Percentiles rank a stretch among this genome's conserved stretches.
phyloP scores from a whole-genome alignment of 345 rosid genomes.

The Conringia planisiliqua region DNA sequence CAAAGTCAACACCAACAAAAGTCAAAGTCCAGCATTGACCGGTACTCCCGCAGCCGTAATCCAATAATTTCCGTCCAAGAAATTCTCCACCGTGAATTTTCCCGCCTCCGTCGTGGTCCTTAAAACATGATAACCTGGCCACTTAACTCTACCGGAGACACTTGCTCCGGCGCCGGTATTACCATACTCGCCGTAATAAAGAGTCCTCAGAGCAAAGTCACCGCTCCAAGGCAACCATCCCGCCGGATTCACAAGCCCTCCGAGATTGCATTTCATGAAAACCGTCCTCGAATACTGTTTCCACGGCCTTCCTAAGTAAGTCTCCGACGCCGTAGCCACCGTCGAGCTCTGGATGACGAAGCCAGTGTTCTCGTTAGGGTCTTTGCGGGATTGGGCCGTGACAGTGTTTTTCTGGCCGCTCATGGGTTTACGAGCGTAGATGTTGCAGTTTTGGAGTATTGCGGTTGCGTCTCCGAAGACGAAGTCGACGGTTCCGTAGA shows the following conservation, averaged over 20 bases:
- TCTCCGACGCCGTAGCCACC: constrained; percentile 49
- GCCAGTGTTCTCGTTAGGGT: constrained; percentile 76
- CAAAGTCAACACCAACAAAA: neutral
- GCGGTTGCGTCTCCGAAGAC: constrained; percentile 72
- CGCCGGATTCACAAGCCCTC: constrained; percentile 42
- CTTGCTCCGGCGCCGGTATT: constrained; percentile 63
- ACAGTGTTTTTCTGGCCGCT: constrained; percentile 54
- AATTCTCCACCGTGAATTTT: constrained; percentile 65
- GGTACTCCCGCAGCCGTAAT: constrained; percentile 76
- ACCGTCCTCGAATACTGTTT: constrained; percentile 71
- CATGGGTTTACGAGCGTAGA: constrained; percentile 54
- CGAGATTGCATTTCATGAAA: constrained; percentile 52
- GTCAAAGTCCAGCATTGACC: constrained; percentile 50
- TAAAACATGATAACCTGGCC: constrained; percentile 61
- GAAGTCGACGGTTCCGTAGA: constrained; percentile 77
- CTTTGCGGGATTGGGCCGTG: constrained; percentile 71
- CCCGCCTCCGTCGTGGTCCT: constrained; percentile 46
- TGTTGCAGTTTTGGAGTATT: constrained; percentile 60
- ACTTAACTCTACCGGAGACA: constrained; percentile 59
- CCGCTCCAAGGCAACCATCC: constrained; percentile 92
- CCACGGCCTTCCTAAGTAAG: constrained; percentile 91
- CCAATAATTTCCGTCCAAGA: constrained; percentile 68
- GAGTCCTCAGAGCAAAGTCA: constrained; percentile 60
- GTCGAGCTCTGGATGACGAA: constrained; percentile 65
- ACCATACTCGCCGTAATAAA: constrained; percentile 79